These are phyloP conservation scores for Termitomyces bulborhizus DNA, from an alignment of 768 basidiomycete species.

Conservation along the genomic window DNA sequence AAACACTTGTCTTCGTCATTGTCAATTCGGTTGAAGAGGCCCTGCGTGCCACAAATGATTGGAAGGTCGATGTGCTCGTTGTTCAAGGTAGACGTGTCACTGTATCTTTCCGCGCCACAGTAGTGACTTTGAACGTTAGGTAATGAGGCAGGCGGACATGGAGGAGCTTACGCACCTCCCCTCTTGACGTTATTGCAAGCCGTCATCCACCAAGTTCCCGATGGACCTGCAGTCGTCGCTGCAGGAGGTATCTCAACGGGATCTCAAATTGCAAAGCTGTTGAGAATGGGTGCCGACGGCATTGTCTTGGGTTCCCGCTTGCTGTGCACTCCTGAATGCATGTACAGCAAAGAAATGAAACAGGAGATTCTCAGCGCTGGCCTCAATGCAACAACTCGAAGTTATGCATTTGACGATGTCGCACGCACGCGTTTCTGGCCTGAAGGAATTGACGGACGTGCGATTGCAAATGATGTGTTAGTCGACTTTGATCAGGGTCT, in stretches of 20 bases:
- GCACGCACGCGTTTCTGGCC: conserved; percentile 38
- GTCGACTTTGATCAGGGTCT: conserved; percentile 25
- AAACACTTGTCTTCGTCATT: conserved; percentile 46
- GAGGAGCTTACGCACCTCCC: conserved; percentile 36
- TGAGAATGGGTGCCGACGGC: conserved; percentile 49
- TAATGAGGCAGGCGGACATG: too few species aligned
- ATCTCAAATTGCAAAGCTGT: conserved; percentile 40
- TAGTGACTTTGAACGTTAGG: too few species aligned
- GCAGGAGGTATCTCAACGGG: conserved; percentile 58
- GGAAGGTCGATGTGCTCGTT: conserved; percentile 55
- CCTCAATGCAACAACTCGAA: conserved; percentile 30
- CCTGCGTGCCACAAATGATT: conserved; percentile 37
- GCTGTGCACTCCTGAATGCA: conserved; percentile 44
- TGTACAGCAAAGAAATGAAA: conserved; percentile 17
- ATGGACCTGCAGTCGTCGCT: conserved; percentile 42
- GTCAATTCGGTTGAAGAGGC: conserved; percentile 47
- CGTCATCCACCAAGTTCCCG: conserved; percentile 31
- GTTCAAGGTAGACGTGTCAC: conserved; percentile 44
- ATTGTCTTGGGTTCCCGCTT: conserved; percentile 56
- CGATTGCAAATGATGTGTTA: conserved; percentile 31
- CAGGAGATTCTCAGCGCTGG: conserved; percentile 18
- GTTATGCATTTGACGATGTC: conserved; percentile 36
- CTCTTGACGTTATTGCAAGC: conserved; percentile 42
- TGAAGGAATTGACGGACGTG: conserved; percentile 35
- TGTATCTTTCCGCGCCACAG: conserved; percentile 8